Conservation (phyloP, 169 alveolate species). For the Neospora caninum region DNA sequence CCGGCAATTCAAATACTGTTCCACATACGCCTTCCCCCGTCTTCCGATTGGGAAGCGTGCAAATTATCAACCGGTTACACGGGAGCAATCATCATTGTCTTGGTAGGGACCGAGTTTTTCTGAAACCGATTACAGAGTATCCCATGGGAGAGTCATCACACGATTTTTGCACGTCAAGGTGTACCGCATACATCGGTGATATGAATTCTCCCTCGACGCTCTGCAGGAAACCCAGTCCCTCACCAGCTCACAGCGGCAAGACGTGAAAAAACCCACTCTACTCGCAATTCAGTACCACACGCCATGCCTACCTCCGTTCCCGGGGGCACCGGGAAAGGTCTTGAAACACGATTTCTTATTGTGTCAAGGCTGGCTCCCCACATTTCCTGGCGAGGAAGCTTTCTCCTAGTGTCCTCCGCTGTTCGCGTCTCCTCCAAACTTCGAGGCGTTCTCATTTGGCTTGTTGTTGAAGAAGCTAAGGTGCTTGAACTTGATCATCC, state of each 20-base stretch:
- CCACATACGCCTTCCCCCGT: too few relatives aligned
- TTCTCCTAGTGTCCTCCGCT: background rate
- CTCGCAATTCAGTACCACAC: background rate
- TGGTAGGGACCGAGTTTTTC: too few relatives aligned
- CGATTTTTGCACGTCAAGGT: too few relatives aligned
- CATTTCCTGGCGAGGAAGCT: background rate
- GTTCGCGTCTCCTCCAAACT: background rate
- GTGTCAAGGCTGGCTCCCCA: background rate
- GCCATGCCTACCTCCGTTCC: background rate
- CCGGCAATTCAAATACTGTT: too few relatives aligned
- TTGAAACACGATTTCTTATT: background rate
- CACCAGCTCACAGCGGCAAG: background rate
- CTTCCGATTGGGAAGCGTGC: too few relatives aligned
- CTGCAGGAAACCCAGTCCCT: background rate
- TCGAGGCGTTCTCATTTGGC: slow-evolving; percentile 31
- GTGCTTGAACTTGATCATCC: slow-evolving; percentile 26
- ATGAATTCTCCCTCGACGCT: background rate
- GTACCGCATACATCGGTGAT: too few relatives aligned
- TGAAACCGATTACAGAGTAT: too few relatives aligned
- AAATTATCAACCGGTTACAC: too few relatives aligned
- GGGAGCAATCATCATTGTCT: too few relatives aligned
- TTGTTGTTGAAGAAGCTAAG: slow-evolving; percentile 30
- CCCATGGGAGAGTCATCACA: too few relatives aligned
- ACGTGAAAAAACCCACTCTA: too few relatives aligned
- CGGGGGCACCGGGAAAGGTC: background rate